These are phyloP conservation scores for Rhododendron vialii DNA, from an alignment of 148 eudicot genomes.

Conservation along the genomic window DNA sequence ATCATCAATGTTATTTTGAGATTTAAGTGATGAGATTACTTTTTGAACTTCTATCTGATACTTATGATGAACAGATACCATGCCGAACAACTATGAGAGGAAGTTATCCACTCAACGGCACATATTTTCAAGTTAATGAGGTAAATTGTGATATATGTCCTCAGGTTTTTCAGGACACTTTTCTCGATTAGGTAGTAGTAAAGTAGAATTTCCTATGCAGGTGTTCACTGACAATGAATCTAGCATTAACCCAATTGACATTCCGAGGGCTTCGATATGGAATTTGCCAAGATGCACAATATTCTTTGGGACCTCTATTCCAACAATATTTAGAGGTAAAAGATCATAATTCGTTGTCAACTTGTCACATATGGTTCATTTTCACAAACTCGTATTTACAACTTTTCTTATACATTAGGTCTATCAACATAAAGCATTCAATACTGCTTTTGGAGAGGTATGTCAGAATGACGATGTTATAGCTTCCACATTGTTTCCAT, in stretches of 20 bases:
- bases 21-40: not conserved
- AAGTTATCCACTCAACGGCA: conserved; percentile 91
- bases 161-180: not conserved
- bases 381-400: not conserved
- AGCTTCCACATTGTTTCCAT: not conserved
- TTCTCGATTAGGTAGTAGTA: not conserved
- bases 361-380: not conserved
- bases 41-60: not conserved
- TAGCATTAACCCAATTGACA: conserved; percentile 66
- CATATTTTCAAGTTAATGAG: conserved; percentile 97
- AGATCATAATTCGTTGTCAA: not conserved
- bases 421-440: conserved; percentile 72
- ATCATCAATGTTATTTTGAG: not conserved
- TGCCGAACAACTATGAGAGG: conserved; percentile 98
- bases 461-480: not conserved
- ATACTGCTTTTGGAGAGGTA: conserved; percentile 96
- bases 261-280: conserved; percentile 83
- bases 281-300: conserved; percentile 80
- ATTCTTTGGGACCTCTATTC: conserved; percentile 85
- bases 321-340: conserved; percentile 83
- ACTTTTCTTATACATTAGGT: conserved; percentile 35
- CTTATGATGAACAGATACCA: conserved; percentile 57
- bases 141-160: conserved; percentile 25
- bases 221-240: conserved; percentile 93
- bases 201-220: conserved; percentile 29